phyloP scores from a whole-genome alignment of 768 basidiomycete species.

The Termitomyces sp. region DNA sequence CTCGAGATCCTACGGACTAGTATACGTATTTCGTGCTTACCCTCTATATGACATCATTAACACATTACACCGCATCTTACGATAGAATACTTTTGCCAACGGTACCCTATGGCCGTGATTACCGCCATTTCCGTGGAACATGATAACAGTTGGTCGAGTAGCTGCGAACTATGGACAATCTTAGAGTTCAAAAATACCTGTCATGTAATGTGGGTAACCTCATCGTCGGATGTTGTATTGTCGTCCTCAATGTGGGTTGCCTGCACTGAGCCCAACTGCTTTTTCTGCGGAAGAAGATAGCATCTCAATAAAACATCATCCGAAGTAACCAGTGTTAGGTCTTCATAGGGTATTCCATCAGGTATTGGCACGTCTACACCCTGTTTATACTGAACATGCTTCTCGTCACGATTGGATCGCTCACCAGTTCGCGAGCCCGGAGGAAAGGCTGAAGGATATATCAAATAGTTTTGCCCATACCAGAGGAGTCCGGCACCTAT shows the following conservation, averaged over 20 bases:
- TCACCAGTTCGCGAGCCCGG: slow-evolving; percentile 74
- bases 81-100: slow-evolving; percentile 75
- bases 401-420: slow-evolving; percentile 9
- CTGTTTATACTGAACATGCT: neutral
- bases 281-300: slow-evolving; percentile 69
- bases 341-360: slow-evolving; percentile 65
- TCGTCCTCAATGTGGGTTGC: slow-evolving; percentile 27
- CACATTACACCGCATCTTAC: slow-evolving; percentile 79
- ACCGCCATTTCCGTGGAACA: slow-evolving; percentile 91
- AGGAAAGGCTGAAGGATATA: slow-evolving; percentile 82
- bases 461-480: slow-evolving; percentile 83
- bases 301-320: slow-evolving; percentile 70
- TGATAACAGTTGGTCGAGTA: slow-evolving; percentile 76
- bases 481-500: slow-evolving; percentile 71
- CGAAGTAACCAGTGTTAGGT: slow-evolving; percentile 63
- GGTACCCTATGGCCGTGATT: slow-evolving; percentile 90
- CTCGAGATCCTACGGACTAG: neutral
- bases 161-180: slow-evolving; percentile 26
- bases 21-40: slow-evolving; percentile 32
- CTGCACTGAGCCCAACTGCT: slow-evolving; percentile 25
- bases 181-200: neutral
- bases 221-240: slow-evolving; percentile 45
- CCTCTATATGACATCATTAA: slow-evolving; percentile 93
- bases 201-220: slow-evolving; percentile 29
- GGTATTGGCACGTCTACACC: slow-evolving; percentile 65